Evolutionary conservation across 345 rosid species (phyloP).

Genomic region (Lepidium aucheri): DNA sequence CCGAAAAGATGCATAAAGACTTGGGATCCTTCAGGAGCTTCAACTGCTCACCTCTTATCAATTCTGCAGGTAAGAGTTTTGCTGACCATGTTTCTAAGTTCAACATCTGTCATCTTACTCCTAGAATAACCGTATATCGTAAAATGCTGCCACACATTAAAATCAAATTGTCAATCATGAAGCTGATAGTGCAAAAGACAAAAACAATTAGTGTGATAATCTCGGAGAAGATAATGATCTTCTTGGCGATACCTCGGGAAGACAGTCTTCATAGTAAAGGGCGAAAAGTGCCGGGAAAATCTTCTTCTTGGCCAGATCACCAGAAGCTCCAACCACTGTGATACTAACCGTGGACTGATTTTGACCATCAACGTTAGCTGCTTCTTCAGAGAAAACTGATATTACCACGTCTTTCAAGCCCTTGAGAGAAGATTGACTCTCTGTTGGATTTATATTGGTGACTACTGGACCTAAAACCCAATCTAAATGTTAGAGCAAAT

Average conservation of each 20-base stretch:
- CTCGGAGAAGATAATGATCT: not conserved
- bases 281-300: slow-evolving; percentile 99
- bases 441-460: slow-evolving; percentile 31
- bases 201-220: slow-evolving; percentile 4
- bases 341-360: slow-evolving; percentile 77
- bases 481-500: not conserved
- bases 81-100: slow-evolving; percentile 93
- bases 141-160: slow-evolving; percentile 59
- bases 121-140: slow-evolving; percentile 90
- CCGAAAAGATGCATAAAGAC: not conserved
- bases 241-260: slow-evolving; percentile 56
- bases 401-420: slow-evolving; percentile 40
- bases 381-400: slow-evolving; percentile 35
- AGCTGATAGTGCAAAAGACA: not conserved
- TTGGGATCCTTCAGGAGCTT: not conserved
- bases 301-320: slow-evolving; percentile 99
- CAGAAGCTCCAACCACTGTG: slow-evolving; percentile 95
- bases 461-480: slow-evolving; percentile 51
- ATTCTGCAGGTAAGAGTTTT: slow-evolving; percentile 92
- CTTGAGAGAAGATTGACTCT: slow-evolving; percentile 34
- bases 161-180: not conserved
- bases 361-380: slow-evolving; percentile 35
- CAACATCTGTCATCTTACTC: slow-evolving; percentile 94
- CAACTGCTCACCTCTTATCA: slow-evolving; percentile 64
- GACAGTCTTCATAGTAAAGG: slow-evolving; percentile 89